phyloP scores from a whole-genome alignment of 768 basidiomycete species.

The Naganishia randhawae region DNA sequence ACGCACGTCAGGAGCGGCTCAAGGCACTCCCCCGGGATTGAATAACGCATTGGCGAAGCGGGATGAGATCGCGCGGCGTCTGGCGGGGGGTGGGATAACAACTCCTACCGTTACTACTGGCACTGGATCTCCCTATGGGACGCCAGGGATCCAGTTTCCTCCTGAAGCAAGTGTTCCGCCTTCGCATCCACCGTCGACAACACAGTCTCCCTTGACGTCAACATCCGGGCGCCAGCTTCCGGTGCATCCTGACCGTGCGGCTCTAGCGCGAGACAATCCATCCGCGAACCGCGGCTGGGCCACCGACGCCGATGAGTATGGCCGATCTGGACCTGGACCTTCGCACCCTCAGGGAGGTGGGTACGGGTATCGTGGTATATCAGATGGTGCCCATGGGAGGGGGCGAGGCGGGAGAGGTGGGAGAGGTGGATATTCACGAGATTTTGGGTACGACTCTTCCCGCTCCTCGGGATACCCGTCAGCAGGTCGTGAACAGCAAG shows the following conservation, averaged over 20 bases:
- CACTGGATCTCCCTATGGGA: background rate
- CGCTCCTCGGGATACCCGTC: background rate
- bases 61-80: slow-evolving; percentile 15
- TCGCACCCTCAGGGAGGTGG: background rate
- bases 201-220: background rate
- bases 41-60: slow-evolving; percentile 19
- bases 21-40: background rate
- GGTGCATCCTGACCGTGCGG: slow-evolving; percentile 9
- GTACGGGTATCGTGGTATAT: background rate
- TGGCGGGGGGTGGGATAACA: background rate
- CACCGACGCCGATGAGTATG: slow-evolving; percentile 3
- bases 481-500: background rate
- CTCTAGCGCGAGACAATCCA: background rate
- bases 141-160: background rate
- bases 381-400: background rate
- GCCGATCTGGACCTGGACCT: background rate
- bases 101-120: background rate
- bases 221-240: slow-evolving; percentile 9
- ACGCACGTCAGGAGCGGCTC: no score
- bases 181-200: background rate
- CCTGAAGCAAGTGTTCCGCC: background rate
- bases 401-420: slow-evolving; percentile 2
- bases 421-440: slow-evolving; percentile 18
- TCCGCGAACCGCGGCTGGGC: background rate
- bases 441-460: background rate